Evolutionary conservation across 2,329 filamentous ascomycete genomes (phyloP).

Genomic region (Diplodia seriata): DNA sequence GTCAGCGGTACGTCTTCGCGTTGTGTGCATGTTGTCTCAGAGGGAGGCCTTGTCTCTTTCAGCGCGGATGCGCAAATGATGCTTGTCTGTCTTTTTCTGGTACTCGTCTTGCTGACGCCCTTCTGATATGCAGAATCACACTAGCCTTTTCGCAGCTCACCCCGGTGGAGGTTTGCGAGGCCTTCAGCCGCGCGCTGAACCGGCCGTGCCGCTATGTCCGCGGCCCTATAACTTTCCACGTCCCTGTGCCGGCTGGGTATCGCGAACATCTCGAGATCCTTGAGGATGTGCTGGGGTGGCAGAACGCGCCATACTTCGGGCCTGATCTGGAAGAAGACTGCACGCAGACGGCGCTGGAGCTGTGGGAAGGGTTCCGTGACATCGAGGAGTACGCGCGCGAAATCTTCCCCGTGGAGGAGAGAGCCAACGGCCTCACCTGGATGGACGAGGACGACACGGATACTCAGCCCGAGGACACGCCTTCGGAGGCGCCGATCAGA

Average conservation of each 20-base stretch:
- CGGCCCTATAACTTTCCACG: conserved; percentile 81
- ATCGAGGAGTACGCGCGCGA: conserved; percentile 95
- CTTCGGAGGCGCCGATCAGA: conserved; percentile 23
- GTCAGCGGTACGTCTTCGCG: conserved; percentile 61
- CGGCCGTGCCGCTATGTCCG: conserved; percentile 79
- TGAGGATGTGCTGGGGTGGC: conserved; percentile 65
- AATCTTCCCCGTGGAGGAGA: conserved; percentile 92
- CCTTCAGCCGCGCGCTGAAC: conserved; percentile 79
- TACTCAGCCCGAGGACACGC: conserved; percentile 24
- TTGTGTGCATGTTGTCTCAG: conserved; percentile 20
- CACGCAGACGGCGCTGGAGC: conserved; percentile 75
- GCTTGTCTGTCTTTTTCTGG: background rate
- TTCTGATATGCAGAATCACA: conserved; percentile 68
- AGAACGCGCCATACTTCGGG: conserved; percentile 67
- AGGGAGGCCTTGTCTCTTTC: background rate
- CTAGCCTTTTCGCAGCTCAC: conserved; percentile 90
- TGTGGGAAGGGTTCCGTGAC: conserved; percentile 91
- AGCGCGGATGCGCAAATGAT: background rate
- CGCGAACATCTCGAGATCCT: conserved; percentile 79
- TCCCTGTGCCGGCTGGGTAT: conserved; percentile 87
- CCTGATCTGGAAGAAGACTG: conserved; percentile 66
- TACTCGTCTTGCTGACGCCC: conserved; percentile 23
- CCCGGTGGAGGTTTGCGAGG: conserved; percentile 79
- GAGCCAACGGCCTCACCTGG: conserved; percentile 92
- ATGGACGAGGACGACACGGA: conserved; percentile 67